Evolutionary conservation across 2,329 filamentous ascomycete species (phyloP).

Genomic region (Exophiala alcalophila): DNA sequence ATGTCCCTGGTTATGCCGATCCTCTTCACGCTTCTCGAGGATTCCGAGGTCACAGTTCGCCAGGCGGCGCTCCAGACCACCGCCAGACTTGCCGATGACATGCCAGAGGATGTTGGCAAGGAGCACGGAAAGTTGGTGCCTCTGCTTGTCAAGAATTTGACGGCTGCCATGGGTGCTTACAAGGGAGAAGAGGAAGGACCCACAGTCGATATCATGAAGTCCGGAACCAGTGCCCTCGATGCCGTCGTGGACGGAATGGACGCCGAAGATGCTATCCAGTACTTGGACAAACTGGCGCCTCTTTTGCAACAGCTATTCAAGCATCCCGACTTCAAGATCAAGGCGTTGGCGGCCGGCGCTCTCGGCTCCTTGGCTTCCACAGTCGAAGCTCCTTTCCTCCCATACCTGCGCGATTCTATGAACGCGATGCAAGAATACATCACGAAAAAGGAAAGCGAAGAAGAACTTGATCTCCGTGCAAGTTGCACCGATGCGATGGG

Average conservation of each 20-base stretch:
- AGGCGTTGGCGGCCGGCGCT: conserved; percentile 82
- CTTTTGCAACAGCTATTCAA: conserved; percentile 80
- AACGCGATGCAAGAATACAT: conserved; percentile 80
- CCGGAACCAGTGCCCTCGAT: conserved; percentile 85
- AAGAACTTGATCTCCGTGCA: conserved; percentile 84
- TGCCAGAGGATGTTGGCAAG: conserved; percentile 82
- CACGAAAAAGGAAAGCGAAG: conserved; percentile 80
- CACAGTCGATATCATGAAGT: conserved; percentile 81
- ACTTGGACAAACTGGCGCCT: conserved; percentile 77
- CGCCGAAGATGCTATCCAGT: conserved; percentile 73
- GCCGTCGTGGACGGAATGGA: conserved; percentile 84
- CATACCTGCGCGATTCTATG: conserved; percentile 93
- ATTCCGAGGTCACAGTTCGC: conserved; percentile 78
- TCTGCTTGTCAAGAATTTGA: conserved; percentile 81
- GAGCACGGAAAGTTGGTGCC: conserved; percentile 83
- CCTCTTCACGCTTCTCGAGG: conserved; percentile 76
- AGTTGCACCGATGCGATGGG: conserved; percentile 91
- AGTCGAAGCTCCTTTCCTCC: conserved; percentile 75
- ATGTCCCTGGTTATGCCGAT: conserved; percentile 80
- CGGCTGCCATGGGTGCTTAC: conserved; percentile 69
- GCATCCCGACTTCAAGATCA: conserved; percentile 83
- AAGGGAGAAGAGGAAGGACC: conserved; percentile 66
- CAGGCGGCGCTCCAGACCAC: conserved; percentile 84
- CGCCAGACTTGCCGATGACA: conserved; percentile 86
- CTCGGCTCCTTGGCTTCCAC: conserved; percentile 87